These are phyloP conservation scores for Pouteria glomerata DNA, from an alignment of 148 eudicot genomes.

Conservation along the genomic window DNA sequence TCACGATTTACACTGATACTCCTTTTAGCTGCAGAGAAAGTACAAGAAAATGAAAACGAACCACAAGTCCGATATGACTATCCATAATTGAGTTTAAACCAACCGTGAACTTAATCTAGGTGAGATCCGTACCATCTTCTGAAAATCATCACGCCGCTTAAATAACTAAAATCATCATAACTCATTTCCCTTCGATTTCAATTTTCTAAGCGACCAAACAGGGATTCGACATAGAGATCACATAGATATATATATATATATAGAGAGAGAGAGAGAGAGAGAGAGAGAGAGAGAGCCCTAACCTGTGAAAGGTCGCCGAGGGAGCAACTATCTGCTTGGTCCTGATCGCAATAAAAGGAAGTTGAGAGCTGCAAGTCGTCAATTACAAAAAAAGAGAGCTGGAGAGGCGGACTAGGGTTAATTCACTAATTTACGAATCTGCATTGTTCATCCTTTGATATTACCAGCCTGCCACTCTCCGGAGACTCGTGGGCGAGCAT, in stretches of 20 bases:
- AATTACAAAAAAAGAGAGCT: neutral
- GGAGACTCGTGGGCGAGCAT: no score
- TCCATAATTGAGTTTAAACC: neutral
- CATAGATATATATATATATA: no score
- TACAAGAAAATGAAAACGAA: neutral
- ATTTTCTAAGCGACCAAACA: neutral
- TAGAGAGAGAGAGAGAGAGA: neutral
- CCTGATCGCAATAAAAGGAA: neutral
- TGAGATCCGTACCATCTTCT: neutral
- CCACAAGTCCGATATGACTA: neutral
- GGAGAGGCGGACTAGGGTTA: neutral
- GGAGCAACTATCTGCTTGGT: neutral
- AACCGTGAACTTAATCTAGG: neutral
- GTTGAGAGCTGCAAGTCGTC: neutral
- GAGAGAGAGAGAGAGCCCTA: neutral
- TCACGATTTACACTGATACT: neutral
- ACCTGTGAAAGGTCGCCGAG: neutral
- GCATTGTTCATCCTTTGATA: neutral
- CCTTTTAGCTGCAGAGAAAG: neutral
- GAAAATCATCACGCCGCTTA: neutral
- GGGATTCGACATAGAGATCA: neutral
- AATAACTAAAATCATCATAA: neutral
- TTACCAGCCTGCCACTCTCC: conserved; percentile 1
- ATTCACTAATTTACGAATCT: neutral
- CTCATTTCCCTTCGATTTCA: neutral